Evolutionary conservation across 1,284 basidiomycete genomes (phyloP), one percentile per base, ranked within the genome.

Genomic region (Cutaneotrichosporon arboriforme): DNA sequence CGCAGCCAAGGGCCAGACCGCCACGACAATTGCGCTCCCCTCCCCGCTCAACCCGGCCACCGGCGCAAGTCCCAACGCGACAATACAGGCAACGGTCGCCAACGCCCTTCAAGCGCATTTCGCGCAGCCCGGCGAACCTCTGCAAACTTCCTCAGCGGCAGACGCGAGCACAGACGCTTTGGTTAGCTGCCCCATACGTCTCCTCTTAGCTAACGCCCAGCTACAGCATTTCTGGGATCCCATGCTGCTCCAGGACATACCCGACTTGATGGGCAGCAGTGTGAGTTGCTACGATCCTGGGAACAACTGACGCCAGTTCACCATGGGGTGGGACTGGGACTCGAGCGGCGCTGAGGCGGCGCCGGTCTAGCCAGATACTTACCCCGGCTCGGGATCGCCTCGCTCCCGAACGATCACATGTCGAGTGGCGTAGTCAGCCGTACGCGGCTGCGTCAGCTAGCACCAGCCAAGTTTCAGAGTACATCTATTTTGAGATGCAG

Each of bases 171-270:
- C 52, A 4, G 46, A 54, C 12, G 46, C 52, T 4, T 33, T 54
- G n/a, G 46, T 54, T 35, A 48, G 52, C 44, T 4, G n/a, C n/a
- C n/a, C 26, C 7, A 31, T 15, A n/a, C 12, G 13, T 21, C 23
- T 8, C 4, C 8, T 18, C 18, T 41, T 5, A 8, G 33, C 39
- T 52, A 21, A 52, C 38, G n/a, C 14, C n/a, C 20, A 54, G 52
- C 31, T 55, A 22, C 49, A 50, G 4, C 41, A 55, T 22, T 55
- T 55, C 49, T 55, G 54, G 54, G 54, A 55, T 20, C 54, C 49
- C 2, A 46, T 43, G 36, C n/a, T 51, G 8, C 34, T 55, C 17
- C 54, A 43, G 33, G 49, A 55, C 33, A 45, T 54, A 2, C 37
- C 44, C 2, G 50, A 40, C 18, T n/a, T 46, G 8, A 21, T 45